Conservation (phyloP, 2,329 filamentous ascomycete genomes). For the Fusarium ambrosium region DNA sequence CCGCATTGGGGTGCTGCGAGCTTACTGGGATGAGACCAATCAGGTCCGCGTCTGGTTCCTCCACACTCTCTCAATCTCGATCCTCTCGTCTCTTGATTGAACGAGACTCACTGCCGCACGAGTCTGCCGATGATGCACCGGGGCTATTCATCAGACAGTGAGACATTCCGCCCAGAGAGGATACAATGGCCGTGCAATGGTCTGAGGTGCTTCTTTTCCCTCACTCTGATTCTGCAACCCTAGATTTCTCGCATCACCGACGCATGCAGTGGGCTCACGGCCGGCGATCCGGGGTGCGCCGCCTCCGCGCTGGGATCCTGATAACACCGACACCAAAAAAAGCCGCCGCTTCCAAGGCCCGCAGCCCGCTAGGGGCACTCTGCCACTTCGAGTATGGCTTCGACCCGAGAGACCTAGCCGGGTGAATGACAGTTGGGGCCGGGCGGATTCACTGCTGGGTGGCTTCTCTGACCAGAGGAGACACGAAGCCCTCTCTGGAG, state of each 20-base stretch:
- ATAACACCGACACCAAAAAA: constrained; percentile 29
- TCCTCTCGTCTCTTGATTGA: constrained; percentile 32
- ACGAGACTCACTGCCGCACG: constrained; percentile 30
- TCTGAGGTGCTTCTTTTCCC: constrained; percentile 12
- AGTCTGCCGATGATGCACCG: constrained; percentile 20
- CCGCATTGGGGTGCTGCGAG: constrained; percentile 34
- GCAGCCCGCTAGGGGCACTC: constrained; percentile 27
- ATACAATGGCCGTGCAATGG: constrained; percentile 16
- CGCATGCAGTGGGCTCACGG: constrained; percentile 40
- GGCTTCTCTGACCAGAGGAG: constrained; percentile 31
- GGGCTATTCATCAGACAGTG: constrained; percentile 7
- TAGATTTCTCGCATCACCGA: constrained; percentile 41
- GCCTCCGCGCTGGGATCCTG: constrained; percentile 35
- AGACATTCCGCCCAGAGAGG: constrained; percentile 31
- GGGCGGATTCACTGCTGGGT: constrained; percentile 29
- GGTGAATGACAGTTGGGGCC: constrained; percentile 43
- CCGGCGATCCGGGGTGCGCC: constrained; percentile 45
- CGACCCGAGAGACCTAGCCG: constrained; percentile 32
- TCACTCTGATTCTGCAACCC: constrained; percentile 26
- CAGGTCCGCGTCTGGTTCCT: constrained; percentile 29
- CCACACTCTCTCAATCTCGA: constrained; percentile 44
- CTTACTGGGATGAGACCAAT: constrained; percentile 42
- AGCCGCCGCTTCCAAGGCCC: constrained; percentile 26
- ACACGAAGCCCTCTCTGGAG: constrained; percentile 25
- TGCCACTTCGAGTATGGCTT: constrained; percentile 34